Conservation (phyloP, 768 basidiomycete species). For the Clitopilus hobsonii region DNA sequence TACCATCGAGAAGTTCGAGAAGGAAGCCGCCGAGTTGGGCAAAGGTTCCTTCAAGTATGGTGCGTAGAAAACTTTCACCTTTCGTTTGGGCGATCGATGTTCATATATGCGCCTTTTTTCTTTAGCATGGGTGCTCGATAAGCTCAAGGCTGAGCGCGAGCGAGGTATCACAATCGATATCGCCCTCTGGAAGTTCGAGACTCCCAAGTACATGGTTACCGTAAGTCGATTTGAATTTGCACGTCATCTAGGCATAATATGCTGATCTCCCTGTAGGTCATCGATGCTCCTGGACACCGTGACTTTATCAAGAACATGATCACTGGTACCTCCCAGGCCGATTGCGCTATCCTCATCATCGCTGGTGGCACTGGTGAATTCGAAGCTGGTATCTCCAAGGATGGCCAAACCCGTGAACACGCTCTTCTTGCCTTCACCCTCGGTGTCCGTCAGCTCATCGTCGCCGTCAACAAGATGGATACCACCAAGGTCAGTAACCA, state of each 20-base stretch:
- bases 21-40: constrained; percentile 99
- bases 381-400: constrained; percentile 99
- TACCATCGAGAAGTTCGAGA: constrained; percentile 99
- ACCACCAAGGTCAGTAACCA: constrained; percentile 74
- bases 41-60: constrained; percentile 99
- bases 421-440: constrained; percentile 99
- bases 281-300: constrained; percentile 99
- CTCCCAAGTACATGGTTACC: constrained; percentile 92
- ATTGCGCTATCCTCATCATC: constrained; percentile 99
- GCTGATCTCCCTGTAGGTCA: constrained; percentile 59
- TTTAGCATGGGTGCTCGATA: constrained; percentile 98
- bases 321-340: constrained; percentile 99
- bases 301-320: constrained; percentile 99
- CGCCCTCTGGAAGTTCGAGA: constrained; percentile 99
- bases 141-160: constrained; percentile 99
- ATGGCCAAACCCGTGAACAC: constrained; percentile 99
- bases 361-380: constrained; percentile 99
- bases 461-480: constrained; percentile 99
- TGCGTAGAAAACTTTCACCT: constrained; percentile 30
- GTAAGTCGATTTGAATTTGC: constrained; percentile 39
- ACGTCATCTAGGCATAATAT: constrained; percentile 2
- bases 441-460: constrained; percentile 99
- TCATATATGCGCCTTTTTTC: constrained; percentile 21
- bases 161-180: constrained; percentile 99
- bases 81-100: constrained; percentile 7